These are phyloP conservation scores for Septoria linicola DNA, from an alignment of 2,329 filamentous ascomycete genomes.

Conservation along the genomic window DNA sequence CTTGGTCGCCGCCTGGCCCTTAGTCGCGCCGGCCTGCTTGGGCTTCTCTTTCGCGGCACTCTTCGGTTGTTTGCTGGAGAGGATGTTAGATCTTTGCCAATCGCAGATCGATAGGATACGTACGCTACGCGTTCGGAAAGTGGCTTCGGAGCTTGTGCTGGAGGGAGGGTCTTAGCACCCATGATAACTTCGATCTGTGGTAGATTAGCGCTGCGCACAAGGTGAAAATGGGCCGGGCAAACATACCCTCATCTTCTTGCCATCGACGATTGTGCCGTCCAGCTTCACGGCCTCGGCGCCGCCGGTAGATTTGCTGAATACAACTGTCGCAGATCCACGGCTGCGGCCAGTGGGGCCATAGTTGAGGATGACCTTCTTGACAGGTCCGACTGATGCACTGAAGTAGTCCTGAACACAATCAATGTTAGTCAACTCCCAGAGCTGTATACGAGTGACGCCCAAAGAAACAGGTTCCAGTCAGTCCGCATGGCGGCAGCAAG, in stretches of 20 bases:
- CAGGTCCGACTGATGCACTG: constrained; percentile 76
- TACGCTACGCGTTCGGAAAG: constrained; percentile 83
- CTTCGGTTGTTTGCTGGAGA: constrained; percentile 35
- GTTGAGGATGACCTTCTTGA: constrained; percentile 86
- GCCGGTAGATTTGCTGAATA: constrained; percentile 76
- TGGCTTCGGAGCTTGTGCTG: constrained; percentile 66
- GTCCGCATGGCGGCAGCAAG: background rate
- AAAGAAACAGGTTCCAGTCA: constrained; percentile 5
- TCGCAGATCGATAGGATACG: constrained; percentile 38
- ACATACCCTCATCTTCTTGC: constrained; percentile 81
- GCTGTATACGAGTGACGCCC: background rate
- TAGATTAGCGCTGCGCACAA: background rate
- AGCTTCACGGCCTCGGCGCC: constrained; percentile 82
- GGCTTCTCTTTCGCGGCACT: constrained; percentile 34
- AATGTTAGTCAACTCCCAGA: constrained; percentile 60
- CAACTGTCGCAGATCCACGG: constrained; percentile 87
- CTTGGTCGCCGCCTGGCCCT: constrained; percentile 49
- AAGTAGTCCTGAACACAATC: constrained; percentile 84
- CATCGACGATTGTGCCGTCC: constrained; percentile 88
- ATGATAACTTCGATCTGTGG: constrained; percentile 86
- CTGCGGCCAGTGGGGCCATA: constrained; percentile 92
- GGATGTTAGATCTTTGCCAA: too few species aligned
- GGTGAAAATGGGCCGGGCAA: background rate
- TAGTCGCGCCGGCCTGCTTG: constrained; percentile 52
- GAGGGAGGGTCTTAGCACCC: constrained; percentile 61